A percentile compares a stretch with the other conserved stretches of the same genome.
Evolutionary conservation across 2,329 filamentous ascomycete species (phyloP).

Genomic region (Colletotrichum shisoi): DNA sequence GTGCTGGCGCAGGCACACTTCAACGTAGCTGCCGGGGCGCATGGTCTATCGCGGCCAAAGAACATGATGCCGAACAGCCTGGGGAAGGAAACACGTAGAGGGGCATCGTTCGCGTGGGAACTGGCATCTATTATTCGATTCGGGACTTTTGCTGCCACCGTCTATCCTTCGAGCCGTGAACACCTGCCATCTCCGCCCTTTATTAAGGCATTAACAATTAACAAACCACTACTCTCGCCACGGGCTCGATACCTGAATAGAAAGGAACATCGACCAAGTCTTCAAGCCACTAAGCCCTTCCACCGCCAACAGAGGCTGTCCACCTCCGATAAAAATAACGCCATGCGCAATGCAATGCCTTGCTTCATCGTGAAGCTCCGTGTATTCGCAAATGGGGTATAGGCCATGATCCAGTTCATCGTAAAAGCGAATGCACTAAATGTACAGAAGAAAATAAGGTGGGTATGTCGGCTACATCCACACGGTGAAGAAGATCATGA

Average conservation of each 20-base stretch:
- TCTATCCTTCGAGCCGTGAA: background rate
- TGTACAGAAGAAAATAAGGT: constrained; percentile 29
- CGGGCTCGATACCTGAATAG: background rate
- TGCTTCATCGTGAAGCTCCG: constrained; percentile 19
- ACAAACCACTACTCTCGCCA: background rate
- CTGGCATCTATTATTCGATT: background rate
- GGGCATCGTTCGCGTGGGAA: background rate
- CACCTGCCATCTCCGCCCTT: background rate
- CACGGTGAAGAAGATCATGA: constrained; percentile 62
- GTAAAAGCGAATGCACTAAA: constrained; percentile 22
- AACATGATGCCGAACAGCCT: background rate
- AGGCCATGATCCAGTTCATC: constrained; percentile 27
- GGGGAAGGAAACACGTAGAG: background rate
- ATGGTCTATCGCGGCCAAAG: background rate
- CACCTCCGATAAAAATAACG: constrained; percentile 7
- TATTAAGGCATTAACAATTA: constrained; percentile 19
- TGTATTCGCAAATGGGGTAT: constrained; percentile 30
- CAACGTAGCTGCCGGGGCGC: background rate
- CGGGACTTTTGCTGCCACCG: background rate
- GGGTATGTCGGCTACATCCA: constrained; percentile 52
- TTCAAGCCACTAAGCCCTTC: background rate
- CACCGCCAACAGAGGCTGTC: background rate
- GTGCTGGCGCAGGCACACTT: background rate
- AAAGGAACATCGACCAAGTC: background rate
- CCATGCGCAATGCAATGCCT: constrained; percentile 22